A percentile compares a stretch with the other conserved stretches of the same genome.
phyloP scores from a whole-genome alignment of 192 early-diverging fungal genomes.

The Rhizoclosmatium globosum region DNA sequence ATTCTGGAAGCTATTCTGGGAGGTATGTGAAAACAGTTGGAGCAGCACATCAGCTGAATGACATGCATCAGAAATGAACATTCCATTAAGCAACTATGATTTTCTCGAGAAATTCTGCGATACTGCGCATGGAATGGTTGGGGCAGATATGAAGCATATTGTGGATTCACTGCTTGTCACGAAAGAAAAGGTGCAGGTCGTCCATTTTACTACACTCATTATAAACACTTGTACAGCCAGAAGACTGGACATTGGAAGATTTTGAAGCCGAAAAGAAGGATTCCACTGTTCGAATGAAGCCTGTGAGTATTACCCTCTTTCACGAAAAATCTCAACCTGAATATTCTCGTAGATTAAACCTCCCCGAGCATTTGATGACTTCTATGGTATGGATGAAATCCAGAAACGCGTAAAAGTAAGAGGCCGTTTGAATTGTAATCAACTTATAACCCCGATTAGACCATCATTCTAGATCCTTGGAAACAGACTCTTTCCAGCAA shows the following conservation, averaged over 20 bases:
- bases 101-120: constrained; percentile 58
- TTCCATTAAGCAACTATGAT: constrained; percentile 17
- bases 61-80: constrained; percentile 27
- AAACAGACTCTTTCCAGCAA: constrained; percentile 66
- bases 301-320: constrained; percentile 56
- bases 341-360: constrained; percentile 19
- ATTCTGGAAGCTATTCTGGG: constrained; percentile 7
- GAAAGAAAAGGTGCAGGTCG: constrained; percentile 39
- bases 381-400: constrained; percentile 79
- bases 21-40: neutral
- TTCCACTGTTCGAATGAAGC: constrained; percentile 44
- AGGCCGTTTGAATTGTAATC: neutral
- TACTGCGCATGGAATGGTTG: constrained; percentile 80
- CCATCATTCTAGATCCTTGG: no score
- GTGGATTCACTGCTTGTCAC: constrained; percentile 60
- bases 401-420: constrained; percentile 68
- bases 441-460: no score
- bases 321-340: neutral
- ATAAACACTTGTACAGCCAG: constrained; percentile 20
- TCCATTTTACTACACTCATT: constrained; percentile 32
- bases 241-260: constrained; percentile 32
- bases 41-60: neutral
- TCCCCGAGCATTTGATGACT: constrained; percentile 27
- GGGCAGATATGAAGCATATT: constrained; percentile 79
- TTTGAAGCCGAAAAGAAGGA: constrained; percentile 53